phyloP scores from a whole-genome alignment of 2,329 filamentous ascomycete species.

The Fusarium sp. region DNA sequence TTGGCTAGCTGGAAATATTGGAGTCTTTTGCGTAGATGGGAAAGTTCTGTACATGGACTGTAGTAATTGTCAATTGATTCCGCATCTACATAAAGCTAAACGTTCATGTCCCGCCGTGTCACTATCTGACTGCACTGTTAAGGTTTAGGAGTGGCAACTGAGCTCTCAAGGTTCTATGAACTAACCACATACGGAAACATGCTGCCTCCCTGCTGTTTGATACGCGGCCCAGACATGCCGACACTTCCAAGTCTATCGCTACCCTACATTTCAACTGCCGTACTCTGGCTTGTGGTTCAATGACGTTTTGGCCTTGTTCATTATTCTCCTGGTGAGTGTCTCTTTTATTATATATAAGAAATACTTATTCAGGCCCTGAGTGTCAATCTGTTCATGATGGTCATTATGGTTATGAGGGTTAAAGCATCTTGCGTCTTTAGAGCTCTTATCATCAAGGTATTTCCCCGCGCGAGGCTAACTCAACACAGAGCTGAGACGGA shows the following conservation, averaged over 20 bases:
- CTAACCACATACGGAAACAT: background rate
- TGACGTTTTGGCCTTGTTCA: background rate
- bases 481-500: background rate
- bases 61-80: constrained; percentile 49
- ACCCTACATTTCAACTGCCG: background rate
- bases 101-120: background rate
- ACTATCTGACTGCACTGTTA: background rate
- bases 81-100: constrained; percentile 30
- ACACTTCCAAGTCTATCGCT: background rate
- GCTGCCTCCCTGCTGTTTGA: background rate
- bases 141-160: too few species aligned
- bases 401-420: background rate
- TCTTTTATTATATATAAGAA: background rate
- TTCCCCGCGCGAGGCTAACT: constrained; percentile 17
- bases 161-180: background rate
- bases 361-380: background rate
- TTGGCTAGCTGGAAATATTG: constrained; percentile 48
- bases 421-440: background rate
- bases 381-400: background rate
- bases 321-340: background rate
- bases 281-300: background rate
- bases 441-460: constrained; percentile 3
- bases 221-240: background rate
- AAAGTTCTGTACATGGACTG: constrained; percentile 55
- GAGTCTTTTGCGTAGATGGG: constrained; percentile 55